phyloP scores from a whole-genome alignment of 2,329 filamentous ascomycete genomes.

The Cladosporium austrohemisphaericum region DNA sequence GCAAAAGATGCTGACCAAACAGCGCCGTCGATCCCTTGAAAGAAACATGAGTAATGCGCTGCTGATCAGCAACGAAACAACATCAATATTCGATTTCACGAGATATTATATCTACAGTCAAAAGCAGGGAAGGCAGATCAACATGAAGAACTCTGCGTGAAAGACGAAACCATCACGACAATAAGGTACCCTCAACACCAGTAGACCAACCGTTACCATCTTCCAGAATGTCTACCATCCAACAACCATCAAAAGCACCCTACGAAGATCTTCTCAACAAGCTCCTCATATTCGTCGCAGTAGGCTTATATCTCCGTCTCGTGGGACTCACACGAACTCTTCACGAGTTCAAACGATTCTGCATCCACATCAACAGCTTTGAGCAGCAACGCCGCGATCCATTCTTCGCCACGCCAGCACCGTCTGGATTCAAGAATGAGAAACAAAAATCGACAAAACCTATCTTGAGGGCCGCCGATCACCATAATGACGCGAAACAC shows the following conservation, averaged over 20 bases:
- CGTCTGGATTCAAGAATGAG: too few relatives aligned
- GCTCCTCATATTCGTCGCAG: background rate
- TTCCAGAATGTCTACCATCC: background rate
- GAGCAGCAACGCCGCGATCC: too few relatives aligned
- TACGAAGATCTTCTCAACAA: background rate
- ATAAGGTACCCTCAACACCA: too few relatives aligned
- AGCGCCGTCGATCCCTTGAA: background rate
- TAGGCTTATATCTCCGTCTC: background rate
- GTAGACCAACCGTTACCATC: too few relatives aligned
- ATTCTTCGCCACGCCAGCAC: too few relatives aligned
- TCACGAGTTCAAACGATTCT: too few relatives aligned
- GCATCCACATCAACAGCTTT: too few relatives aligned
- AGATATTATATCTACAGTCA: background rate
- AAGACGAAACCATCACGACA: too few relatives aligned
- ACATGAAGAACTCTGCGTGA: too few relatives aligned
- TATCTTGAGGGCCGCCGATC: slow-evolving; percentile 33
- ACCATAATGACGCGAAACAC: slow-evolving; percentile 48
- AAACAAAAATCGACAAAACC: background rate
- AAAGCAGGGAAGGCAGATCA: too few relatives aligned
- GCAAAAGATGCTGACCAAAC: slow-evolving; percentile 13
- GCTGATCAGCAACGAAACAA: slow-evolving; percentile 1
- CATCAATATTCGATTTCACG: background rate
- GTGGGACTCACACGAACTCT: background rate
- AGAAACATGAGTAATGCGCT: slow-evolving; percentile 2
- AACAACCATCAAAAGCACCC: background rate